phyloP scores from a whole-genome alignment of 768 basidiomycete species.

The Lactarius quietus region DNA sequence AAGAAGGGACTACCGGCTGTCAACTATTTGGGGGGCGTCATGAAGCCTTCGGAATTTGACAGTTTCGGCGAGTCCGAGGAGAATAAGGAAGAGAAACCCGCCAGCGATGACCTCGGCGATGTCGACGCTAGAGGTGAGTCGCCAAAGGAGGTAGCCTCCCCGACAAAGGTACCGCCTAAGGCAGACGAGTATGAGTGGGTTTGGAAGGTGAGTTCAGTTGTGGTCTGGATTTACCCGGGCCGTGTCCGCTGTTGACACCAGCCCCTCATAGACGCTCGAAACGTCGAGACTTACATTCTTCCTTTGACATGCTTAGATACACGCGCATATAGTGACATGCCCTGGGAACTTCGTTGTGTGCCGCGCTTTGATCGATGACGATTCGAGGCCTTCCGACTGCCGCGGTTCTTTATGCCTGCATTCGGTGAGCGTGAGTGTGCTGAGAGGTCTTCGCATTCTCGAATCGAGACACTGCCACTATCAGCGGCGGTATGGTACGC shows the following conservation, averaged over 20 bases:
- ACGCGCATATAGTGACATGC: background rate
- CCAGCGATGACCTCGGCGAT: slow-evolving; percentile 30
- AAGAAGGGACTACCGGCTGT: slow-evolving; percentile 87
- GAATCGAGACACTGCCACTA: background rate
- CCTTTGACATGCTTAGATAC: slow-evolving; percentile 41
- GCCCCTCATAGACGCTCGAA: slow-evolving; percentile 70
- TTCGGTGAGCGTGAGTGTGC: background rate
- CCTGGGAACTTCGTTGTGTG: background rate
- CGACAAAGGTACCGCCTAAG: slow-evolving; percentile 50
- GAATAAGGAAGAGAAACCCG: slow-evolving; percentile 27
- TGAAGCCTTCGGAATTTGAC: slow-evolving; percentile 54
- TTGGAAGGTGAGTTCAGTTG: slow-evolving; percentile 71
- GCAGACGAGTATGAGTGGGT: slow-evolving; percentile 82
- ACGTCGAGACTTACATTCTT: slow-evolving; percentile 89
- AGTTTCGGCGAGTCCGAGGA: slow-evolving; percentile 33
- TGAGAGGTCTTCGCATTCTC: background rate
- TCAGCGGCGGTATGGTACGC: too few relatives aligned
- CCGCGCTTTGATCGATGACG: background rate
- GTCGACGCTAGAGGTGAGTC: slow-evolving; percentile 22
- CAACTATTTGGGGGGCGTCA: slow-evolving; percentile 59
- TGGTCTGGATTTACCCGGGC: background rate
- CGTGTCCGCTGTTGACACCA: slow-evolving; percentile 14
- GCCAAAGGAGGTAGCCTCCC: slow-evolving; percentile 21
- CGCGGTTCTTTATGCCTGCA: background rate
- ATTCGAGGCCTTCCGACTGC: background rate